Base-by-base conservation (phyloP, 805 yeast genomes). In the Starmerella asiatica region DNA sequence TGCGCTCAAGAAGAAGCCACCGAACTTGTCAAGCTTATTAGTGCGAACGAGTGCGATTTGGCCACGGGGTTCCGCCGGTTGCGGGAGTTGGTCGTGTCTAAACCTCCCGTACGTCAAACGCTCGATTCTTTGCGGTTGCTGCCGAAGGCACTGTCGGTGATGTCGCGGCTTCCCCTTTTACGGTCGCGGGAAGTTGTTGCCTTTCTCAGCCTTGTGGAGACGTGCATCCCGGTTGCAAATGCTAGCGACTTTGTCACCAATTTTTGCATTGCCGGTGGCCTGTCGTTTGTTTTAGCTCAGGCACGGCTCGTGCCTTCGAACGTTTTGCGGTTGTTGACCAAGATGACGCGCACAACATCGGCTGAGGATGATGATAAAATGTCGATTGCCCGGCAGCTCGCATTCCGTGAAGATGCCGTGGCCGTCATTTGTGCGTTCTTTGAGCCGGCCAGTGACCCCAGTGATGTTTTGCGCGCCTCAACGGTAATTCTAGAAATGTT, bases 231-330 rank as follows among this genome's bases (percentile, higher is more conserved):
- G 1, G 40, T 34, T 3, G 46, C 42, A 3, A 27, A 28, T 8
- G 40, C 37, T 4, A 38, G 38, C 8, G 50, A 45, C 16, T 29
- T 45, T 3, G 34, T 38, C 26, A 40, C 42, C 2, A 46, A 43
- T 23, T 52, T 52, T 33, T 43, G 53, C 32, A 43, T 52, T 14
- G 51, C 52, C 12, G 53, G 50, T 16, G 56, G 56, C 3, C 42
- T 52, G 8, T 37, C 44, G 5, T 38, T 50, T 19, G 41, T 48
- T 6, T 39, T 50, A 5, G 35, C 43, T 8, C 47, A 48, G 17
- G 27, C 47, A 2, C 11, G n/a, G n/a, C 24, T 33, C 18, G 32
- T 24, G 7, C 35, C 44, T 3, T 29, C 43, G 2, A 8, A 5
- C 7, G 42, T 42, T 3, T 34, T 47, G 29, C 31, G 36, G 1